phyloP scores from a whole-genome alignment of 2,329 filamentous ascomycete genomes.

The Shiraia bambusicola region DNA sequence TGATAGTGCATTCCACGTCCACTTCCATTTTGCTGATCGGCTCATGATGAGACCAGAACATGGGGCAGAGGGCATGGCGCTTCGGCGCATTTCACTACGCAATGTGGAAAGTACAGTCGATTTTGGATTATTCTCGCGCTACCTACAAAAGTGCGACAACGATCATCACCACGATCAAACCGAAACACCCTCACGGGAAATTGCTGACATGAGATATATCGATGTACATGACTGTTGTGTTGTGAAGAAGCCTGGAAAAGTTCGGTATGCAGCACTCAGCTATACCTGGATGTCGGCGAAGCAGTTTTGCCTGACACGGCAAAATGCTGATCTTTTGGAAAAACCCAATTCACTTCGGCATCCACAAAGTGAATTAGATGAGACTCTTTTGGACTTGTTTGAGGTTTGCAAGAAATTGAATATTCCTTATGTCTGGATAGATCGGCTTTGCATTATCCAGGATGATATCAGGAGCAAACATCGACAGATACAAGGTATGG shows the following conservation, averaged over 20 bases:
- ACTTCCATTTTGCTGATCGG: background rate
- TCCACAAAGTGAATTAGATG: background rate
- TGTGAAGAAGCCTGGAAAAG: background rate
- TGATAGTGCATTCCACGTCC: background rate
- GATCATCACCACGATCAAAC: background rate
- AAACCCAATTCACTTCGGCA: background rate
- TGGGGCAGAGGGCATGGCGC: background rate
- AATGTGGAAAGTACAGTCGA: background rate
- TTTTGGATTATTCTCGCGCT: background rate
- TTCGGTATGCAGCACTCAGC: background rate
- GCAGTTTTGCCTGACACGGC: background rate
- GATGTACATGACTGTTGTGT: background rate
- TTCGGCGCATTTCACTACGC: background rate
- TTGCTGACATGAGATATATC: background rate
- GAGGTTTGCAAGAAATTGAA: background rate
- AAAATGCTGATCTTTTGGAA: background rate
- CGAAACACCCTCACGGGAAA: background rate
- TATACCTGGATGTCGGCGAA: background rate
- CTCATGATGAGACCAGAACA: background rate
- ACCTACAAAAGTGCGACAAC: background rate
- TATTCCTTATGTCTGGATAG: slow-evolving; percentile 23
- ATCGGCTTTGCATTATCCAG: slow-evolving; percentile 25
- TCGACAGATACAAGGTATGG: slow-evolving; percentile 8
- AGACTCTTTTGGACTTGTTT: background rate
- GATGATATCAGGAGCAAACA: slow-evolving; percentile 8